These are phyloP conservation scores for Aspergillus sp. DNA, from an alignment of 2,329 filamentous ascomycete genomes.

Conservation along the genomic window DNA sequence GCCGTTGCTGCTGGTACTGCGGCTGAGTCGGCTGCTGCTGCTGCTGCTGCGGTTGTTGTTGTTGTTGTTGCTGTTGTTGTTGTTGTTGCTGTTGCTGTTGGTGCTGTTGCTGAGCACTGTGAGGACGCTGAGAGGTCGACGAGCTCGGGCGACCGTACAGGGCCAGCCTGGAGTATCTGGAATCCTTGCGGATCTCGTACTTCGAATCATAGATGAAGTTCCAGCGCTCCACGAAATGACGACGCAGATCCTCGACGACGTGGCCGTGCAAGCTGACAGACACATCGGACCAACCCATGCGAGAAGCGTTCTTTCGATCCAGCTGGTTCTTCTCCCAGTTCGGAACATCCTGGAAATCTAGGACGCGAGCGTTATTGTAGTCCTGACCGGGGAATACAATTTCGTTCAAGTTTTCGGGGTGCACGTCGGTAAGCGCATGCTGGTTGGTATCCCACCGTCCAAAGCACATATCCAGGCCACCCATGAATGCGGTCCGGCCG, in stretches of 20 bases:
- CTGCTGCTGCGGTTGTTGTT: neutral
- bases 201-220: constrained; percentile 88
- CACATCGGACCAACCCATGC: constrained; percentile 93
- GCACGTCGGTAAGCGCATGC: constrained; percentile 81
- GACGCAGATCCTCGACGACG: constrained; percentile 70
- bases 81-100: constrained; percentile 9
- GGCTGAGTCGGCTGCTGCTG: neutral
- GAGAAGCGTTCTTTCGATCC: constrained; percentile 72
- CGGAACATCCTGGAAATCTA: constrained; percentile 74
- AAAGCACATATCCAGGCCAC: constrained; percentile 83
- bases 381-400: constrained; percentile 88
- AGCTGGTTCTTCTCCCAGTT: constrained; percentile 86
- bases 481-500: constrained; percentile 81
- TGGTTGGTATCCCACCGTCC: constrained; percentile 86
- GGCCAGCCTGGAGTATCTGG: constrained; percentile 46
- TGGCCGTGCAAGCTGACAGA: constrained; percentile 73
- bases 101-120: neutral
- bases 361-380: constrained; percentile 84
- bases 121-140: constrained; percentile 8
- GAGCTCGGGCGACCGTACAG: constrained; percentile 35
- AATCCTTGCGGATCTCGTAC: constrained; percentile 61
- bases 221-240: constrained; percentile 84
- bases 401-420: constrained; percentile 71
- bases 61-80: neutral
- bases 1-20: neutral